Percentiles rank a stretch among this genome's conserved stretches.
Conservation (phyloP, 169 alveolate species). For the Plasmodium coatneyi region DNA sequence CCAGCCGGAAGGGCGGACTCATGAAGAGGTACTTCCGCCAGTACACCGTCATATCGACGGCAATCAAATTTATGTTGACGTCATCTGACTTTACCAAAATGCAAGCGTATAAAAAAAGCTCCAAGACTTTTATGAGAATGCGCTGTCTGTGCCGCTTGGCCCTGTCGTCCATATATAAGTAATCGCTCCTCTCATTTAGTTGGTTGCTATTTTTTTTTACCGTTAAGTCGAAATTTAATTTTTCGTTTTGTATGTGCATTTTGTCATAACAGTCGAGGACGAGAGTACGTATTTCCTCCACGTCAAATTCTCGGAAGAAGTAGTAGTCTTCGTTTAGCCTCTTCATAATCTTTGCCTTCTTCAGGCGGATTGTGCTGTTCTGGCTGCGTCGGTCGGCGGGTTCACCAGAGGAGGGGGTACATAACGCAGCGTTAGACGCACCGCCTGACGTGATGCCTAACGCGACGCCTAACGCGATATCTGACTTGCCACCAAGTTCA, state of each 20-base stretch:
- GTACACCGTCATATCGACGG: slow-evolving; percentile 51
- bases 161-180: background rate
- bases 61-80: slow-evolving; percentile 25
- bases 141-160: background rate
- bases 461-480: background rate
- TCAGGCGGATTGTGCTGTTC: background rate
- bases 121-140: slow-evolving; percentile 18
- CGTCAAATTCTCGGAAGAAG: slow-evolving; percentile 45
- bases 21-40: slow-evolving; percentile 33
- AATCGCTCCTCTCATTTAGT: background rate
- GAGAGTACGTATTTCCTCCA: slow-evolving; percentile 15
- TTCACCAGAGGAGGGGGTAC: background rate
- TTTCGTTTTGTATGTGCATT: background rate
- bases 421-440: background rate
- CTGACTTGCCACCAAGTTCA: background rate
- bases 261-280: slow-evolving; percentile 22
- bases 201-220: background rate
- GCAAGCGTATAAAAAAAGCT: slow-evolving; percentile 21
- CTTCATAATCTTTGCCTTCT: background rate
- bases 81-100: slow-evolving; percentile 39
- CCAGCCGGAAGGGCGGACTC: background rate
- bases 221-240: background rate
- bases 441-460: background rate
- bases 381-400: background rate
- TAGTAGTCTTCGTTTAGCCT: slow-evolving; percentile 42